Evolutionary conservation across 2,329 filamentous ascomycete genomes (phyloP).

Genomic region (Acephala macrosclerotiorum): DNA sequence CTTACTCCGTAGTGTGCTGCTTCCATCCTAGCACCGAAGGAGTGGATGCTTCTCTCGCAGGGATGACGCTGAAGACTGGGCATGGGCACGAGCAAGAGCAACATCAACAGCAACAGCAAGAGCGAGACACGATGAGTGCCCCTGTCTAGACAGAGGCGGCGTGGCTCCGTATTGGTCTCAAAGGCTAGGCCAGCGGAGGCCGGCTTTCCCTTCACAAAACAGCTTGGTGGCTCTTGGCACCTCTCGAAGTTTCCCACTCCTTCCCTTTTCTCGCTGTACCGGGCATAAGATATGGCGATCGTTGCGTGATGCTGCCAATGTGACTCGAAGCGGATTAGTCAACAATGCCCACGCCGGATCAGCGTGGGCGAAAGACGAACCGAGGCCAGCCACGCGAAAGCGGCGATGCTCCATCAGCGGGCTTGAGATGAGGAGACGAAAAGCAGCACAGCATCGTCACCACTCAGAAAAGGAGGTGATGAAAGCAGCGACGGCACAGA

Average conservation of each 20-base stretch:
- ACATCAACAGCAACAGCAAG: too few relatives aligned
- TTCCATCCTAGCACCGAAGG: conserved; percentile 29
- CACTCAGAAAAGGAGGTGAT: not conserved
- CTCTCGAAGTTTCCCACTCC: conserved; percentile 18
- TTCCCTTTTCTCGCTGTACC: not conserved
- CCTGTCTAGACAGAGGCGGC: conserved; percentile 23
- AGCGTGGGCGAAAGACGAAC: not conserved
- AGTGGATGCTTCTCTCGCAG: conserved; percentile 22
- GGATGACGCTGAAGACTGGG: conserved; percentile 8
- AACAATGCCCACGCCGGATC: conserved; percentile 1
- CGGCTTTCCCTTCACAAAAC: conserved; percentile 17
- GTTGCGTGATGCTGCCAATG: conserved; percentile 7
- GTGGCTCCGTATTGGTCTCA: not conserved
- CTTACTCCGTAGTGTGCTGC: not conserved
- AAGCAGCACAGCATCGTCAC: conserved; percentile 2
- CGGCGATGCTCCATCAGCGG: conserved; percentile 7
- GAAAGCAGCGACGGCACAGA: not conserved
- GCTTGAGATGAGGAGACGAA: not conserved
- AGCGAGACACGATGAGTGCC: not conserved
- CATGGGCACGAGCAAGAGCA: too few relatives aligned
- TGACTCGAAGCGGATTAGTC: not conserved
- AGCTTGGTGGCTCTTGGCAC: conserved; percentile 15
- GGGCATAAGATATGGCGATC: conserved; percentile 23
- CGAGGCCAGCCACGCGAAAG: conserved; percentile 7
- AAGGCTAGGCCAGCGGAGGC: not conserved